Conservation (phyloP, 2,329 filamentous ascomycete genomes). For the Magnaporthiopsis rhizophila region DNA sequence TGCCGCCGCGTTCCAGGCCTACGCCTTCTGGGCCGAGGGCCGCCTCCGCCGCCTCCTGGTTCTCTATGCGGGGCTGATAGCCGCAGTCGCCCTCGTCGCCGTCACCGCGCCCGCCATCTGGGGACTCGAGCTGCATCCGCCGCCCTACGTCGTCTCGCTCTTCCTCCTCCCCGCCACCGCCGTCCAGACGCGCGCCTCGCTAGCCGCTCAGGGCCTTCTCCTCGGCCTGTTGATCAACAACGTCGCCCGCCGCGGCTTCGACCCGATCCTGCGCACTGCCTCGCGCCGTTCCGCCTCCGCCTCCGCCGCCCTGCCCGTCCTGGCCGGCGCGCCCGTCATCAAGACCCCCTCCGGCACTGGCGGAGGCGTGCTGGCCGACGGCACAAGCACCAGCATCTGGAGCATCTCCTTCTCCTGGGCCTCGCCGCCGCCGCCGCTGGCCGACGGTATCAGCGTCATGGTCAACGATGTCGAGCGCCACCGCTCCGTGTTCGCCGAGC, state of each 20-base stretch:
- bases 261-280: slow-evolving; percentile 51
- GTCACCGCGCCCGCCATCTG: slow-evolving; percentile 25
- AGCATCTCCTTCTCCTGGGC: slow-evolving; percentile 37
- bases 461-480: slow-evolving; percentile 23
- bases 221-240: slow-evolving; percentile 71
- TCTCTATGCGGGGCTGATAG: slow-evolving; percentile 48
- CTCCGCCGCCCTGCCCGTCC: too few relatives aligned
- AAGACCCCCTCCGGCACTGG: too few relatives aligned
- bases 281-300: slow-evolving; percentile 22
- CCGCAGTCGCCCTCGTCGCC: slow-evolving; percentile 29
- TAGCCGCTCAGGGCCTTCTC: slow-evolving; percentile 65
- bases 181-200: slow-evolving; percentile 59
- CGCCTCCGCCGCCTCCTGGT: slow-evolving; percentile 56
- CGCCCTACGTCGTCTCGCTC: slow-evolving; percentile 68
- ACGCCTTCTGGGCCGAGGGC: slow-evolving; percentile 59
- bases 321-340: too few relatives aligned
- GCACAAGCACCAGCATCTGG: too few relatives aligned
- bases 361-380: too few relatives aligned
- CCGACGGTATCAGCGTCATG: slow-evolving; percentile 22
- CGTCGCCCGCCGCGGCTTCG: slow-evolving; percentile 70
- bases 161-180: slow-evolving; percentile 63
- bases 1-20: slow-evolving; percentile 59
- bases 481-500: slow-evolving; percentile 16
- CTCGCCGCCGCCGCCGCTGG: slow-evolving; percentile 2
- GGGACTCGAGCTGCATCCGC: slow-evolving; percentile 59